A percentile compares a stretch with the other conserved stretches of the same genome.
Conservation (phyloP, 176 grass and related monocot species). For the Phoenix roebelenii region DNA sequence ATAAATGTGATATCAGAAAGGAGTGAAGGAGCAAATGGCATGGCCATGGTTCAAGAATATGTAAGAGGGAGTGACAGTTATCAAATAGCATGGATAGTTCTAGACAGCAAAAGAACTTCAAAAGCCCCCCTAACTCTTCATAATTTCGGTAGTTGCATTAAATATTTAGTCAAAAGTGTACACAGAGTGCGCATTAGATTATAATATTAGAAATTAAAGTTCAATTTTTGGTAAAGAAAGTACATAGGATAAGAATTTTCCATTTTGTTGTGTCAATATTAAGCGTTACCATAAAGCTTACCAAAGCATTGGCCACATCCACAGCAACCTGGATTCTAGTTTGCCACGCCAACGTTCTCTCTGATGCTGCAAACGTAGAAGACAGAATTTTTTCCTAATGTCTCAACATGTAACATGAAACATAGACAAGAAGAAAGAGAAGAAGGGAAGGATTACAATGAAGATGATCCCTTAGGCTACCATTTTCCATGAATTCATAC, state of each 20-base stretch:
- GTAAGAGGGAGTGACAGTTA: too few species aligned
- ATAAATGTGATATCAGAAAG: too few species aligned
- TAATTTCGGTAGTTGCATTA: too few species aligned
- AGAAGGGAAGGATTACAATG: conserved; percentile 45
- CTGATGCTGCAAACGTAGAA: conserved; percentile 42
- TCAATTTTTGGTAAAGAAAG: background rate
- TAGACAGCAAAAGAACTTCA: too few species aligned
- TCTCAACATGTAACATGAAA: background rate
- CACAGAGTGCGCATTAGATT: too few species aligned
- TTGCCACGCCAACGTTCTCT: conserved; percentile 64
- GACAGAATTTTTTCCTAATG: background rate
- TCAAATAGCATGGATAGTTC: too few species aligned
- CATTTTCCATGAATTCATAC: conserved; percentile 96
- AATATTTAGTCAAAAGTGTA: too few species aligned
- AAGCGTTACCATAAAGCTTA: conserved; percentile 15
- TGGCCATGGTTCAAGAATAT: too few species aligned
- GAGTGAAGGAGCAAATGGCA: too few species aligned
- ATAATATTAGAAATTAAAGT: background rate
- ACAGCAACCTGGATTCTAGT: conserved; percentile 72
- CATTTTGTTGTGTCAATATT: background rate
- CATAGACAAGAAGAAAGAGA: conserved; percentile 7
- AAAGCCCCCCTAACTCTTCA: too few species aligned
- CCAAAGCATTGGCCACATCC: conserved; percentile 91
- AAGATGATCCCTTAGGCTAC: conserved; percentile 92
- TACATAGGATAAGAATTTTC: too few species aligned